Percentiles rank a stretch among this genome's conserved stretches.
These are phyloP conservation scores for Sporisorium sorghi DNA, from an alignment of 1,284 basidiomycete genomes.

Conservation along the genomic window DNA sequence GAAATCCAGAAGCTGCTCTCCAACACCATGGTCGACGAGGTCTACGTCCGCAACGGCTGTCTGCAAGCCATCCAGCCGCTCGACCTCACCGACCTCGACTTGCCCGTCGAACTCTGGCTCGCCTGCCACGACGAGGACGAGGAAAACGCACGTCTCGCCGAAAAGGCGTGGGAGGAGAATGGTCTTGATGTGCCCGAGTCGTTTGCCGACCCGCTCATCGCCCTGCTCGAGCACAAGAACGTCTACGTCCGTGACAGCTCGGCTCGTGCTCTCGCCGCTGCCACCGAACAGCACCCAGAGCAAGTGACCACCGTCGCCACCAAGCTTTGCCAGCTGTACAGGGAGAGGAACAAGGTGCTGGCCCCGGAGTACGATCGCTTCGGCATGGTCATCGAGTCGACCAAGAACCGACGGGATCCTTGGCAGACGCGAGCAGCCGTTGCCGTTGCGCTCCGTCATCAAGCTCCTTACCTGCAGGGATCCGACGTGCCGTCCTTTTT, in stretches of 20 bases:
- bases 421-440: constrained; percentile 87
- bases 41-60: constrained; percentile 87
- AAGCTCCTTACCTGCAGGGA: constrained; percentile 79
- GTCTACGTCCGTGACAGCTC: constrained; percentile 82
- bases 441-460: constrained; percentile 77
- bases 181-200: constrained; percentile 86
- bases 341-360: constrained; percentile 87
- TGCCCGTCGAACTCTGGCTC: constrained; percentile 89
- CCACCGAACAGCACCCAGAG: constrained; percentile 80
- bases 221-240: constrained; percentile 82
- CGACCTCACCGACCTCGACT: constrained; percentile 93
- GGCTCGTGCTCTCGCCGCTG: constrained; percentile 82
- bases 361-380: constrained; percentile 72
- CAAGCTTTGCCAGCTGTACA: constrained; percentile 80
- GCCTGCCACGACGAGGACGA: constrained; percentile 91
- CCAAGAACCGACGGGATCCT: constrained; percentile 89
- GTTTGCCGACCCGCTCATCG: constrained; percentile 77
- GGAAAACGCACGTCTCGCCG: constrained; percentile 86
- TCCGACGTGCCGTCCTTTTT: constrained; percentile 83
- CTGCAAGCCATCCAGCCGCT: constrained; percentile 93
- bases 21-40: constrained; percentile 87
- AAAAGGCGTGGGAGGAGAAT: constrained; percentile 93
- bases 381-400: constrained; percentile 92
- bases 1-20: constrained; percentile 73
- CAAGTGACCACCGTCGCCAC: constrained; percentile 74